Evolutionary conservation across 2,329 filamentous ascomycete genomes (phyloP).

Genomic region (Ramularia endophylla): DNA sequence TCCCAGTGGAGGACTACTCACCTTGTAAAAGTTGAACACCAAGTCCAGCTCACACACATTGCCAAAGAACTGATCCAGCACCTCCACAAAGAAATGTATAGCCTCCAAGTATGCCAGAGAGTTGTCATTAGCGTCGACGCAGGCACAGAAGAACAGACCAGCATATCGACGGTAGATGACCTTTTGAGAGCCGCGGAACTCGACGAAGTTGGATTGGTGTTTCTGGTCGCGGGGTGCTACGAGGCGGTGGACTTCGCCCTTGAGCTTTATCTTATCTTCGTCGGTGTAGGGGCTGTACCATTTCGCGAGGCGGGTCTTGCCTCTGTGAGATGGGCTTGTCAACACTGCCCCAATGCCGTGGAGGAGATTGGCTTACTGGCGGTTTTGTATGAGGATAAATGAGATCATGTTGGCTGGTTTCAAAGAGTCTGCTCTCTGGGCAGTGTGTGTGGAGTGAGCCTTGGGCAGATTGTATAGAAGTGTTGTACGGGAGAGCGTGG

Average conservation of each 20-base stretch:
- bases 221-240: constrained; percentile 98
- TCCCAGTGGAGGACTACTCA: constrained; percentile 32
- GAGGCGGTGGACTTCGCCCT: constrained; percentile 98
- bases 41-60: constrained; percentile 98
- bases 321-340: constrained; percentile 50
- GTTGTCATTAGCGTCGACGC: constrained; percentile 98
- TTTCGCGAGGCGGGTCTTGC: constrained; percentile 96
- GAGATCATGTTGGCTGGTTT: constrained; percentile 54
- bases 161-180: constrained; percentile 97
- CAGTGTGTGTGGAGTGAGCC: too few relatives aligned
- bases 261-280: constrained; percentile 98
- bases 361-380: constrained; percentile 54
- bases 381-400: constrained; percentile 85
- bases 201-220: constrained; percentile 99
- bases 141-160: constrained; percentile 97
- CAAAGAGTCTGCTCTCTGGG: too few relatives aligned
- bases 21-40: constrained; percentile 67
- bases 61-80: constrained; percentile 96
- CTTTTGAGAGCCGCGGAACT: constrained; percentile 80
- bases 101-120: constrained; percentile 95
- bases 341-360: constrained; percentile 2
- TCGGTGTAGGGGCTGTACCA: constrained; percentile 99
- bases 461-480: too few relatives aligned
- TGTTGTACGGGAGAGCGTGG: too few relatives aligned
- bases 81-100: constrained; percentile 99